These are phyloP conservation scores for Tolypocladium sp. DNA, from an alignment of 2,329 filamentous ascomycete genomes.

Conservation along the genomic window DNA sequence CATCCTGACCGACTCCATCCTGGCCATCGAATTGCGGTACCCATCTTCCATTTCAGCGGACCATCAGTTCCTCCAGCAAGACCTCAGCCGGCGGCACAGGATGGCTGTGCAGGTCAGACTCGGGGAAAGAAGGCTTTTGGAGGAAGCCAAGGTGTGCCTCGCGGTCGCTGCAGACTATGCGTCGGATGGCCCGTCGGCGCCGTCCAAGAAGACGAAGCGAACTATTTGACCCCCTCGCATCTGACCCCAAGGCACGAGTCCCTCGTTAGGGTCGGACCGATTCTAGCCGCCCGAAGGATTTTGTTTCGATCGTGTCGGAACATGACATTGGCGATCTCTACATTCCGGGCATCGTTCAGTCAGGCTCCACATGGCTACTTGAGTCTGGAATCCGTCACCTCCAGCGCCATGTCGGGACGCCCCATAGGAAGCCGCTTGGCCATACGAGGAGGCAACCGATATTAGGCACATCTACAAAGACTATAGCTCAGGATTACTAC, in stretches of 20 bases:
- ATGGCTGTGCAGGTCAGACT: constrained; percentile 62
- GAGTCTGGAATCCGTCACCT: neutral
- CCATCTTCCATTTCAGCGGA: constrained; percentile 32
- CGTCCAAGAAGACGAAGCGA: constrained; percentile 20
- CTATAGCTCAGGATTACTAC: neutral
- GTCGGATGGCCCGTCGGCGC: constrained; percentile 11
- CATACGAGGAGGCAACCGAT: neutral
- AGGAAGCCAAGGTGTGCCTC: constrained; percentile 35
- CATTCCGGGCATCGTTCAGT: neutral
- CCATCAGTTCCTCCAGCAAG: constrained; percentile 22
- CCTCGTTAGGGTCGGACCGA: neutral
- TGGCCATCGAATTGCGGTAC: constrained; percentile 30
- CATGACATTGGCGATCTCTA: neutral
- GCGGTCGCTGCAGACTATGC: constrained; percentile 14
- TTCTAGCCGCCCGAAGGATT: neutral
- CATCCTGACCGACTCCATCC: constrained; percentile 28
- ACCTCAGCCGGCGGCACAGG: constrained; percentile 25
- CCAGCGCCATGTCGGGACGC: neutral
- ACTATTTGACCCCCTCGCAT: constrained; percentile 6
- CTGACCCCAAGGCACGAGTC: neutral
- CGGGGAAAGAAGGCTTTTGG: constrained; percentile 62
- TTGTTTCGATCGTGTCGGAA: too few species aligned
- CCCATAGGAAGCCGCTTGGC: neutral
- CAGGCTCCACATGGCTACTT: neutral
- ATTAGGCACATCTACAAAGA: neutral